Conservation (phyloP, 176 grass and related monocot species). For the Oryza brachyantha region DNA sequence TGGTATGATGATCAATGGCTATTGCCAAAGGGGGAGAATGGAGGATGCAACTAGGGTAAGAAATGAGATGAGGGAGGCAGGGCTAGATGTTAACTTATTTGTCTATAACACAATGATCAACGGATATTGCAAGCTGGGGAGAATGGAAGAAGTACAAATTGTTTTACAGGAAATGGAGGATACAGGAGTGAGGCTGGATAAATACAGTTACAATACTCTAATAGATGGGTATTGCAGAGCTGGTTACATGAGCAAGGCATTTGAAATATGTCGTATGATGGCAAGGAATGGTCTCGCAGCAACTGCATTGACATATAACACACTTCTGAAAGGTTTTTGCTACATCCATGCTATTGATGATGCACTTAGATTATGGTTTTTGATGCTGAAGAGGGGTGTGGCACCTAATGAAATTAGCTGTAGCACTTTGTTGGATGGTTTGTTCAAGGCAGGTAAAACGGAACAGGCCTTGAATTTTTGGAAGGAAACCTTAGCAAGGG, state of each 20-base stretch:
- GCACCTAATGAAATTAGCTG: conserved; percentile 86
- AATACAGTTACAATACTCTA: conserved; percentile 87
- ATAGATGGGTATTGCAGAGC: conserved; percentile 82
- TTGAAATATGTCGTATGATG: conserved; percentile 64
- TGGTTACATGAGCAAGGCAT: conserved; percentile 71
- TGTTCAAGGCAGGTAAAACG: conserved; percentile 65
- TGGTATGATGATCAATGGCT: conserved; percentile 73
- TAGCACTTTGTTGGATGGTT: conserved; percentile 72
- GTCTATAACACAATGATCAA: conserved; percentile 76
- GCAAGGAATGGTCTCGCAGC: conserved; percentile 48
- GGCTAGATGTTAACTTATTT: conserved; percentile 61
- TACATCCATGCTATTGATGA: conserved; percentile 51
- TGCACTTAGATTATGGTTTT: conserved; percentile 79
- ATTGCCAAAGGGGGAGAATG: conserved; percentile 66
- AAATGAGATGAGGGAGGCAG: conserved; percentile 51
- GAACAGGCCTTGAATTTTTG: conserved; percentile 73
- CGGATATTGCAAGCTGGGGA: conserved; percentile 85
- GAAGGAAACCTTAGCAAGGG: conserved; percentile 87
- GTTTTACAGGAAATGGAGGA: conserved; percentile 65
- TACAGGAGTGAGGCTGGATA: conserved; percentile 40
- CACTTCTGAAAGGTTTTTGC: conserved; percentile 87
- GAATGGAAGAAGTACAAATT: conserved; percentile 59
- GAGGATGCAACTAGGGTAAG: conserved; percentile 59
- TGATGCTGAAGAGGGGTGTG: conserved; percentile 84
- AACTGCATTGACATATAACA: conserved; percentile 71